Evolutionary conservation across 2,329 filamentous ascomycete species (phyloP), one percentile per base, ranked within the genome.

Genomic region (Thelonectria blattea): DNA sequence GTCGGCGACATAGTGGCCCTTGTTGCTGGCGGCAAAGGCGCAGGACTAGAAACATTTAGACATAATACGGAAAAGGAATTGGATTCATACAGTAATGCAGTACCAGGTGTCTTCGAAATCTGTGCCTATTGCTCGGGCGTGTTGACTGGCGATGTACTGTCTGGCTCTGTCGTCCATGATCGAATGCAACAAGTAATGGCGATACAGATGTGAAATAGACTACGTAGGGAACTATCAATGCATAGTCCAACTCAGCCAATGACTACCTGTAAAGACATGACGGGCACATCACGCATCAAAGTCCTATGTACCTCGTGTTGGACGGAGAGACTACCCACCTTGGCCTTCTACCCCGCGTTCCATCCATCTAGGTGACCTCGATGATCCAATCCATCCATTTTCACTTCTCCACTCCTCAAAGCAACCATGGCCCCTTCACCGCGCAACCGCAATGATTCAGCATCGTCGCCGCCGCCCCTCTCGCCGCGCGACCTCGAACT

Each of bases 401-500:
- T 42, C 15, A n/a, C 17, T 27, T 15, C 24, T 48, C 43, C 34
- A 27, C 34, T 20, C 48, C 3, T 39, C 48, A n/a, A 32, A 22
- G 41, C 27, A 30, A 37, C 56, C n/a, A 63, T 63, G 61, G 37
- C 47, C 47, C 56, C 60, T 32, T 62, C 60, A 39, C 41, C 56
- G 12, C 20, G 52, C 41, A 48, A 52, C 22, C 27, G 58, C 46
- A 37, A 63, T 61, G 61, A 63, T 58, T 63, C 61, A 63, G 54
- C 58, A 34, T 32, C 4, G 20, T 5, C 20, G 22, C 15, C 14
- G 27, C 22, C n/a, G n/a, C n/a, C n/a, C n/a, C n/a, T 18, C 17
- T 56, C 57, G 37, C 34, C 47, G 18, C 57, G 61, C 41, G 57
- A 58, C 17, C 48, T 56, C 32, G 72, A 73, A 52, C 59, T 73